Conservation (phyloP, 306 rosid genomes). For the Aeschynomene evenia region DNA sequence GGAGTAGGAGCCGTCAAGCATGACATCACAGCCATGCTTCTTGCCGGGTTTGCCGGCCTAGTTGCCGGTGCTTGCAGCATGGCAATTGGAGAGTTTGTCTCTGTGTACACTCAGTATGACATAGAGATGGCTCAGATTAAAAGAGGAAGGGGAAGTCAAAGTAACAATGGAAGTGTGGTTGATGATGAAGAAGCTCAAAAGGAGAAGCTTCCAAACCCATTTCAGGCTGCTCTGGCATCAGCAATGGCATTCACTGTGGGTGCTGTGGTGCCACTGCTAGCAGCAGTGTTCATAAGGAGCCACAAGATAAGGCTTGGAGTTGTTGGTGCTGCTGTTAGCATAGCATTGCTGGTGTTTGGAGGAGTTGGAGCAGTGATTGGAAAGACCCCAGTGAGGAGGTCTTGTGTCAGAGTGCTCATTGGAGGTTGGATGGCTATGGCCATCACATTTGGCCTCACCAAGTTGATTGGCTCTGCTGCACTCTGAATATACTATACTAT, state of each 20-base stretch:
- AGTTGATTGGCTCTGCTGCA: constrained; percentile 42
- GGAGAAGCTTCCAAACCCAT: constrained; percentile 60
- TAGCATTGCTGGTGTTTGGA: constrained; percentile 57
- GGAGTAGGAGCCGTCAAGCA: constrained; percentile 65
- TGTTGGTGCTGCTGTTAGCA: constrained; percentile 44
- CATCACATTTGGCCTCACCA: constrained; percentile 67
- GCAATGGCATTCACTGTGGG: constrained; percentile 66
- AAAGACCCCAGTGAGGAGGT: constrained; percentile 43
- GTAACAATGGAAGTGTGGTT: background rate
- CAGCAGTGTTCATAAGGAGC: constrained; percentile 49
- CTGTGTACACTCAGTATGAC: constrained; percentile 75
- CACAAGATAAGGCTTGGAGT: constrained; percentile 47
- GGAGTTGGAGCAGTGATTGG: constrained; percentile 58
- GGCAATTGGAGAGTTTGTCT: constrained; percentile 82
- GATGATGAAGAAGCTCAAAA: constrained; percentile 11
- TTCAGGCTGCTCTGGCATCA: constrained; percentile 66
- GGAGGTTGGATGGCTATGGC: constrained; percentile 90
- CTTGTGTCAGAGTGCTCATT: constrained; percentile 52
- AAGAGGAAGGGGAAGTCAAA: constrained; percentile 23
- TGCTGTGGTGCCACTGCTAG: constrained; percentile 58
- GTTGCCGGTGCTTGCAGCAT: constrained; percentile 78
- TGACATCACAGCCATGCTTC: constrained; percentile 55
- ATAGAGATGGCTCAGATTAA: constrained; percentile 51
- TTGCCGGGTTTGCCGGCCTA: constrained; percentile 72
- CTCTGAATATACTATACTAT: no score